Percentiles rank a stretch among this genome's conserved stretches.
These are phyloP conservation scores for Apostasia shenzhenica DNA, from an alignment of 106 monocot species.

Conservation along the genomic window DNA sequence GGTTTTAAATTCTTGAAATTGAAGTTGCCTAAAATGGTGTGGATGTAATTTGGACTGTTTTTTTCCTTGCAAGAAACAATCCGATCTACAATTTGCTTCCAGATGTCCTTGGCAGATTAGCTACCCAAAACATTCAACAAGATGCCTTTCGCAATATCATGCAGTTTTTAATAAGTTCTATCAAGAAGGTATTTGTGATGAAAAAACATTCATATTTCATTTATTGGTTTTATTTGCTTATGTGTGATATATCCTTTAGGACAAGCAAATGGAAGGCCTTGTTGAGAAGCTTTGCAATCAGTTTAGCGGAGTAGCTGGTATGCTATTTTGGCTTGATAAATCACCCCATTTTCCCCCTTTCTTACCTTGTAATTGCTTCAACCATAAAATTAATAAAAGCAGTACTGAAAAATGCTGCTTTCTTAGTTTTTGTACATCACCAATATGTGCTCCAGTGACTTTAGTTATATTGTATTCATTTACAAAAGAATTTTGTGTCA, in stretches of 20 bases:
- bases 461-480: too few species aligned
- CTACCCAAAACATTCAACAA: constrained; percentile 66
- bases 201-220: background rate
- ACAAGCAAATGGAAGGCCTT: constrained; percentile 99
- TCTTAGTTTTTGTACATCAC: too few species aligned
- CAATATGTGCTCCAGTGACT: too few species aligned
- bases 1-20: background rate
- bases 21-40: background rate
- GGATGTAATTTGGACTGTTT: background rate
- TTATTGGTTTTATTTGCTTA: background rate
- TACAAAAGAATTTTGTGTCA: too few species aligned
- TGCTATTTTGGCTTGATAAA: background rate
- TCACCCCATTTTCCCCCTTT: too few species aligned
- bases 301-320: constrained; percentile 82
- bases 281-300: constrained; percentile 98
- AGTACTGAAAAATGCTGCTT: too few species aligned
- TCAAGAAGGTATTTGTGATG: constrained; percentile 67
- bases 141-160: constrained; percentile 81
- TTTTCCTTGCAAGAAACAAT: constrained; percentile 63
- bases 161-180: constrained; percentile 87
- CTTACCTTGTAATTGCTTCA: too few species aligned
- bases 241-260: constrained; percentile 33
- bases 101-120: constrained; percentile 83
- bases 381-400: too few species aligned
- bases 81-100: constrained; percentile 97